These are phyloP conservation scores for Larix kaempferi DNA, from an alignment of 75 land plant genomes.

Conservation along the genomic window DNA sequence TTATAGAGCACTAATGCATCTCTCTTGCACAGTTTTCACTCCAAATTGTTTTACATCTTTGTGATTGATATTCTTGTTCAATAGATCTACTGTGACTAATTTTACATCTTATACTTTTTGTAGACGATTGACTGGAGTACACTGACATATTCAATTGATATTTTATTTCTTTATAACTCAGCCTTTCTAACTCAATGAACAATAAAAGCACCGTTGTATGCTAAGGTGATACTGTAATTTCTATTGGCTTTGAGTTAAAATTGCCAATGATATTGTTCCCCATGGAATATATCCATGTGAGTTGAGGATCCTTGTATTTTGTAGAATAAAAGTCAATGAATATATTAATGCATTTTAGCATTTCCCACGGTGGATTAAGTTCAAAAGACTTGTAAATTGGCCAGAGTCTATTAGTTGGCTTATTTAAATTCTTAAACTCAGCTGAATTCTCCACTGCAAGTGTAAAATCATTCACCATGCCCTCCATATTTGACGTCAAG, in stretches of 20 bases:
- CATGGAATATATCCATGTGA: not conserved
- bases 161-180: slow-evolving; percentile 43
- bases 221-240: slow-evolving; percentile 77
- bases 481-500: not conserved
- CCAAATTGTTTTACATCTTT: no score
- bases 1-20: no score
- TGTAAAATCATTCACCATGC: slow-evolving; percentile 78
- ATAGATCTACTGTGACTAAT: no score
- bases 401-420: not conserved
- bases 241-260: slow-evolving; percentile 78
- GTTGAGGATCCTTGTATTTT: not conserved
- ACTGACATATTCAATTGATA: slow-evolving; percentile 32
- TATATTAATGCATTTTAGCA: not conserved
- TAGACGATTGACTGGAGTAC: no score
- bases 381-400: not conserved
- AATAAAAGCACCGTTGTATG: slow-evolving; percentile 81
- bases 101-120: no score
- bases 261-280: slow-evolving; percentile 30
- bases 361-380: not conserved
- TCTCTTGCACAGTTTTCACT: no score
- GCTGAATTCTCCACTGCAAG: slow-evolving; percentile 74
- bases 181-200: slow-evolving; percentile 53
- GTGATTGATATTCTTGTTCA: no score
- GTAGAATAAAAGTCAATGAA: not conserved
- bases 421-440: slow-evolving; percentile 61